Evolutionary conservation across 768 basidiomycete species (phyloP), one percentile per base, ranked within the genome.

Genomic region (Mycena metata): DNA sequence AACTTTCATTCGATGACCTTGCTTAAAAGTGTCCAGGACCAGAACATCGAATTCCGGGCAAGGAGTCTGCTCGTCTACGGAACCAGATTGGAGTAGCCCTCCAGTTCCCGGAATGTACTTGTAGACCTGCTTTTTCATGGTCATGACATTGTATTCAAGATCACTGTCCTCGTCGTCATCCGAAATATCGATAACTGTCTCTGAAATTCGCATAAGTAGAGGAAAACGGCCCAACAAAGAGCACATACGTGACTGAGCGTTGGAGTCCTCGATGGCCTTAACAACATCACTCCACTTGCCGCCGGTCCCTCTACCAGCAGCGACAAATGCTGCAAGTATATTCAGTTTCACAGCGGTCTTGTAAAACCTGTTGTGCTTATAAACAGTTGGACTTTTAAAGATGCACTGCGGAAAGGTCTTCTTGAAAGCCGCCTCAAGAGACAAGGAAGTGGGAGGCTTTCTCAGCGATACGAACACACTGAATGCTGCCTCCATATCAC

Each of bases 221-320:
- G n/a, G n/a, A n/a, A n/a, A n/a, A n/a, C n/a, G n/a, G n/a, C n/a
- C n/a, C n/a, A n/a, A n/a, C n/a, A n/a, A 52, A 11, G 8, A 52
- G 17, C 1, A 36, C 51, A 16, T 19, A 9, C n/a, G 16, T 5
- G n/a, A n/a, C n/a, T n/a, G n/a, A n/a, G 6, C 17, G 17, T 52
- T 52, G 51, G 13, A 30, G 5, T 52, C 51, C 33, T 52, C 51
- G 17, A 52, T 30, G 16, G 33, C 33, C 51, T 52, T 52, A 8
- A n/a, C 51, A n/a, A 52, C 5, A 3, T 52, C 51, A 17, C 16
- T 52, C 51, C 51, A 52, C n/a, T 52, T 52, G 17, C 51, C 33
- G 21, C 33, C 33, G 8, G 51, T n/a, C 30, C 7, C 3, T 30
- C 13, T 30, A 24, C 11, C 49, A 23, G 5, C 23, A 13, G 26